phyloP scores from a whole-genome alignment of 805 yeast genomes.

The Wickerhamiella bombiphila region DNA sequence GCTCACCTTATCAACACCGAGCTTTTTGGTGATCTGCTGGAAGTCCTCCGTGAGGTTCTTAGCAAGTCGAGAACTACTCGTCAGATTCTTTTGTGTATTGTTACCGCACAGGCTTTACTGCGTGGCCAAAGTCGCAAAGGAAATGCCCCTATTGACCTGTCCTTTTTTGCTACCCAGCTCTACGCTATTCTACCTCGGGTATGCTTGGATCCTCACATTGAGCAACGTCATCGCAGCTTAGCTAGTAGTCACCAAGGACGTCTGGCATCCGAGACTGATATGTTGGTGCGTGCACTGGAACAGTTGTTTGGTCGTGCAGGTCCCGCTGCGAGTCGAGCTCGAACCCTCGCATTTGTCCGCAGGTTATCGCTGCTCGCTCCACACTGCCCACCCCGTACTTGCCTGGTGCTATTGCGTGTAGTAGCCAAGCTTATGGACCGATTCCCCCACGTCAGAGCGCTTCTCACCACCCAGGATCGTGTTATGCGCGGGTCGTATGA shows the following conservation, averaged over 20 bases:
- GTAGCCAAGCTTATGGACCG: conserved; percentile 59
- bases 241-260: conserved; percentile 57
- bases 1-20: conserved; percentile 91
- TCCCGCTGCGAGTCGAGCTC: conserved; percentile 23
- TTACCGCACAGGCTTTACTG: conserved; percentile 77
- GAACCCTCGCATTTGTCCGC: conserved; percentile 54
- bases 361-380: conserved; percentile 51
- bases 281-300: conserved; percentile 63
- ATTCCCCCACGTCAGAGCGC: conserved; percentile 56
- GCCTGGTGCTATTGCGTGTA: conserved; percentile 63
- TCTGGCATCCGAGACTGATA: conserved; percentile 77
- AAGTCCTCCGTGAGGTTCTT: conserved; percentile 73
- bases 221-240: conserved; percentile 66
- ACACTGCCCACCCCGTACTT: conserved; percentile 78
- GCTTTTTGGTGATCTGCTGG: conserved; percentile 80
- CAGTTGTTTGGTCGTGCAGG: conserved; percentile 51
- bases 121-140: conserved; percentile 41
- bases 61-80: conserved; percentile 38
- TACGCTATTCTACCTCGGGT: conserved; percentile 55
- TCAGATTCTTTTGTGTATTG: conserved; percentile 65
- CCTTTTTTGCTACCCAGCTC: conserved; percentile 62
- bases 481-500: conserved; percentile 67
- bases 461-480: conserved; percentile 80
- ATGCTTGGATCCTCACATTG: conserved; percentile 69
- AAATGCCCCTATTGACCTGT: conserved; percentile 61